Conservation (phyloP, 2,329 filamentous ascomycete species). For the Emmonsia crescens region DNA sequence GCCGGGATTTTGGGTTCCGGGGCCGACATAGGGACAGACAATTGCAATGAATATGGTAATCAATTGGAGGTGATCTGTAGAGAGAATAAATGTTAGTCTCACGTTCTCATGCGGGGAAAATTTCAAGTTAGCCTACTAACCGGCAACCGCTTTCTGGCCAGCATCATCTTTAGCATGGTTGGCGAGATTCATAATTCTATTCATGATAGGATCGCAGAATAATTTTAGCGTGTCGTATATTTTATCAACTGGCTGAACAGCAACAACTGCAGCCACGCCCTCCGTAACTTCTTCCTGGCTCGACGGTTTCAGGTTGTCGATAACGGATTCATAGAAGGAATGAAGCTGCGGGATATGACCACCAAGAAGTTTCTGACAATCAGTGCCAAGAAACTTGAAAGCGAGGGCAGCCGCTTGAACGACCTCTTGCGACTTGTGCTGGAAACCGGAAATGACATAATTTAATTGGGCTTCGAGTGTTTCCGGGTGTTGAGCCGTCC, state of each 20-base stretch:
- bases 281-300: constrained; percentile 97
- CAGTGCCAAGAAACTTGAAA: constrained; percentile 93
- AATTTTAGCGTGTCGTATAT: constrained; percentile 79
- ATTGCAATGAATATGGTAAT: constrained; percentile 81
- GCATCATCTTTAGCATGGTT: constrained; percentile 74
- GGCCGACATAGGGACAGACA: constrained; percentile 62
- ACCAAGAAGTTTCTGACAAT: constrained; percentile 79
- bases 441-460: constrained; percentile 89
- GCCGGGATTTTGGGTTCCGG: constrained; percentile 68
- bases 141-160: constrained; percentile 74
- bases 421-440: constrained; percentile 79
- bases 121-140: constrained; percentile 35
- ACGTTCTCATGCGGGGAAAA: constrained; percentile 3
- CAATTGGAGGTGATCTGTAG: constrained; percentile 71
- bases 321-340: constrained; percentile 79
- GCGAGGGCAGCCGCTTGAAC: constrained; percentile 83
- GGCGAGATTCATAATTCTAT: constrained; percentile 74
- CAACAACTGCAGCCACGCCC: constrained; percentile 83
- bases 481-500: constrained; percentile 89
- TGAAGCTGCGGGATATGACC: constrained; percentile 78
- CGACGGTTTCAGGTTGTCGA: constrained; percentile 70
- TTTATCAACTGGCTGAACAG: constrained; percentile 69
- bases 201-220: constrained; percentile 84
- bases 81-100: not conserved
- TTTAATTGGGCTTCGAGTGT: constrained; percentile 87